A percentile compares a stretch with the other conserved stretches of the same genome.
Evolutionary conservation across 2,329 filamentous ascomycete genomes (phyloP).

Genomic region (Talaromyces pinophilus): DNA sequence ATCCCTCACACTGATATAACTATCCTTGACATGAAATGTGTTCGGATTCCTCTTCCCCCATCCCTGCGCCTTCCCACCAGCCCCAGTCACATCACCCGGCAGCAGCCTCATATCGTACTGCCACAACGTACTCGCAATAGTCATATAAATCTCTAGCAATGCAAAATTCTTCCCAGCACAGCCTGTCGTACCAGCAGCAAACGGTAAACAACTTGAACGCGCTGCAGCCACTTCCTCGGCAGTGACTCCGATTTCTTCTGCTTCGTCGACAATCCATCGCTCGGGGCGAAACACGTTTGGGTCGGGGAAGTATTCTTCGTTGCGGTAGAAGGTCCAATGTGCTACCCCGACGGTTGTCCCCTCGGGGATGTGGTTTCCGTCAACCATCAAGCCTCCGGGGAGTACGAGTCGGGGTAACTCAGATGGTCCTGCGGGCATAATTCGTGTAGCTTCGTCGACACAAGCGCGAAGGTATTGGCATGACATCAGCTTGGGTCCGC

Average conservation of each 20-base stretch:
- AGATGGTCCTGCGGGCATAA: background rate
- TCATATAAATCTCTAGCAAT: conserved; percentile 10
- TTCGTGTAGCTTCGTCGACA: background rate
- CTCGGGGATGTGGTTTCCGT: background rate
- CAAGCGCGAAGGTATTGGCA: conserved; percentile 12
- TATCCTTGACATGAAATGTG: background rate
- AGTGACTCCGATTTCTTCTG: background rate
- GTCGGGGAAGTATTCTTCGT: background rate
- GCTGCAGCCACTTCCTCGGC: conserved; percentile 3
- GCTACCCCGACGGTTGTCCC: background rate
- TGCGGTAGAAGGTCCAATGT: background rate
- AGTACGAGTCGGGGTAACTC: conserved; percentile 2
- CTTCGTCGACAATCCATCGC: conserved; percentile 11
- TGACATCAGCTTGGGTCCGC: background rate
- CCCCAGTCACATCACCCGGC: background rate
- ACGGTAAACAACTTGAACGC: background rate
- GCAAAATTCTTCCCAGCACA: conserved; percentile 9
- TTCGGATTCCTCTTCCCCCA: conserved; percentile 7
- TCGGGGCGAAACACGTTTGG: conserved; percentile 6
- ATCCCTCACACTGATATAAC: conserved; percentile 6
- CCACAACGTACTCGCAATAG: conserved; percentile 8
- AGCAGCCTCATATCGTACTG: background rate
- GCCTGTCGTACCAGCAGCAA: conserved; percentile 5
- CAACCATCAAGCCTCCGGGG: background rate
- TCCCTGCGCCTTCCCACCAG: background rate